These are phyloP conservation scores for Ilyonectria mors-panacis DNA, from an alignment of 2,329 filamentous ascomycete species.

Conservation along the genomic window DNA sequence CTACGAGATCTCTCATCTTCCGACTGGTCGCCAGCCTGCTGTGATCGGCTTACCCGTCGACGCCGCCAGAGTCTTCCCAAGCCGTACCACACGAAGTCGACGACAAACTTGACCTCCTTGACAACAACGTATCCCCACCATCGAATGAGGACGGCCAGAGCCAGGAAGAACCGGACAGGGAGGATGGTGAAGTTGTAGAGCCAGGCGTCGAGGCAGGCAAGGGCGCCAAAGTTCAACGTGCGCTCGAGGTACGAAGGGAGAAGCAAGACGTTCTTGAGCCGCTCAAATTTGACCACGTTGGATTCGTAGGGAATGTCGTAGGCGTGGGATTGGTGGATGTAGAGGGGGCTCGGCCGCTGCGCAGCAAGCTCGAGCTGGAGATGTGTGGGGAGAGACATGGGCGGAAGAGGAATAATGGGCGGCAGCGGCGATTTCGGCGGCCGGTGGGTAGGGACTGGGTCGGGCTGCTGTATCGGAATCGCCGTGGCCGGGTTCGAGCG, in stretches of 20 bases:
- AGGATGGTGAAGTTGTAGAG: slow-evolving; percentile 97
- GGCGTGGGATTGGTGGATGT: slow-evolving; percentile 72
- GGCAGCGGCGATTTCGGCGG: slow-evolving; percentile 64
- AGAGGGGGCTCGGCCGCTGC: slow-evolving; percentile 74
- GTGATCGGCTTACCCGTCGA: slow-evolving; percentile 61
- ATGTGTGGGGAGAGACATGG: slow-evolving; percentile 77
- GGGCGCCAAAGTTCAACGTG: slow-evolving; percentile 86
- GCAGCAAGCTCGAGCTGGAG: slow-evolving; percentile 76
- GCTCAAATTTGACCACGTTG: slow-evolving; percentile 90
- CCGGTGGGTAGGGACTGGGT: slow-evolving; percentile 45
- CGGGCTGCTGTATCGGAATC: slow-evolving; percentile 43
- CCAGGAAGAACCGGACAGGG: slow-evolving; percentile 88
- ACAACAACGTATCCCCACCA: slow-evolving; percentile 84
- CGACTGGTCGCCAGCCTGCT: slow-evolving; percentile 51
- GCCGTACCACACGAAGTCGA: slow-evolving; percentile 84
- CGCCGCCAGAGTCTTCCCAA: slow-evolving; percentile 83
- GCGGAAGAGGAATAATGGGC: slow-evolving; percentile 72
- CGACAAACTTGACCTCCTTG: slow-evolving; percentile 80
- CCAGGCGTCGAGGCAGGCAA: slow-evolving; percentile 96
- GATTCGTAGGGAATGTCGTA: slow-evolving; percentile 87
- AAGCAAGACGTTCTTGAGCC: slow-evolving; percentile 89
- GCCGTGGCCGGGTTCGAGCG: slow-evolving; percentile 45
- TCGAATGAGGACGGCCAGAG: slow-evolving; percentile 79
- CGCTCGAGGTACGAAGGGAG: slow-evolving; percentile 87
- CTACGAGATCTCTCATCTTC: slow-evolving; percentile 58